Conservation (phyloP, 305 asterid genomes). For the Withania somnifera region DNA sequence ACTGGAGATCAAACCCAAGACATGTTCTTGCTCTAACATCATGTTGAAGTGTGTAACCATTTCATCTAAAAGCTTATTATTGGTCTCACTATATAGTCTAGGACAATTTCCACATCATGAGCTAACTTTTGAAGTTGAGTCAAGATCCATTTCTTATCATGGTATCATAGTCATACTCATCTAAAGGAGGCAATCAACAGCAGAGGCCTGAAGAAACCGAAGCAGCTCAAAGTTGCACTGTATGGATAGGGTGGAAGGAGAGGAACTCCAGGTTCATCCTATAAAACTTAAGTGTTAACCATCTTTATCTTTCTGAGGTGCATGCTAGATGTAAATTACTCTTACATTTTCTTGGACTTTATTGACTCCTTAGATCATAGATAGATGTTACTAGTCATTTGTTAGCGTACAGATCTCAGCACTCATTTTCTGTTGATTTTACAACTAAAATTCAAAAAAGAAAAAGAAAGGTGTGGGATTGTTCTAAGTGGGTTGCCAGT, state of each 20-base stretch:
- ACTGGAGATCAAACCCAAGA: not conserved
- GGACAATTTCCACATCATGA: not conserved
- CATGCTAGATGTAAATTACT: not conserved
- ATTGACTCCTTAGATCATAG: not conserved
- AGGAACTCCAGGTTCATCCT: not conserved
- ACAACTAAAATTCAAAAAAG: not conserved
- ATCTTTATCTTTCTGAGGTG: not conserved
- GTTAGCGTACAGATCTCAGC: not conserved
- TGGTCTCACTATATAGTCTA: not conserved
- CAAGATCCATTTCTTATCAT: not conserved
- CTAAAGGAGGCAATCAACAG: not conserved
- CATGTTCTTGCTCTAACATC: not conserved
- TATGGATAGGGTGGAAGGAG: not conserved
- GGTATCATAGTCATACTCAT: not conserved
- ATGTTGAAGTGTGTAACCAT: not conserved
- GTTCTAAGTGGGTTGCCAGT: not conserved
- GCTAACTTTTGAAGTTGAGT: not conserved
- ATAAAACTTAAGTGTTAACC: not conserved
- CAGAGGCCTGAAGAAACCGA: not conserved
- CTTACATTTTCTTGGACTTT: not conserved
- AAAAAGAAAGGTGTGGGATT: not conserved
- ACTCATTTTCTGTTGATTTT: not conserved
- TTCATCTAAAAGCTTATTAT: not conserved
- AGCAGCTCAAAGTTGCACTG: not conserved
- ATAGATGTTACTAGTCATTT: not conserved